Evolutionary conservation across 2,329 filamentous ascomycete species (phyloP).

Genomic region (Eurotiales sp.): DNA sequence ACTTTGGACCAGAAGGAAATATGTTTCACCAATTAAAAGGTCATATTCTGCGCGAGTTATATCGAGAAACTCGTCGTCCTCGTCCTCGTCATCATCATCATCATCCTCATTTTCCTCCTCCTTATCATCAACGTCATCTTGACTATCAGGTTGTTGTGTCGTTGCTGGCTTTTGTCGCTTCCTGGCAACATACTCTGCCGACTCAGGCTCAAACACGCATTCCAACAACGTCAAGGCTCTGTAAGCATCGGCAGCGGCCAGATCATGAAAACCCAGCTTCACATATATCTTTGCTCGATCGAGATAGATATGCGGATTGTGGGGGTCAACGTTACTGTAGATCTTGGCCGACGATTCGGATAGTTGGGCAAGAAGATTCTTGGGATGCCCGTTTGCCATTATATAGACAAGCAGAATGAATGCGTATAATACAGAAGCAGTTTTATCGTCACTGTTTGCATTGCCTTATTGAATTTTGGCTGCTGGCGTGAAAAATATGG

Average conservation of each 20-base stretch:
- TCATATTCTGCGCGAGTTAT: slow-evolving; percentile 34
- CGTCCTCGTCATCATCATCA: slow-evolving; percentile 34
- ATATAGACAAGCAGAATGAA: no score
- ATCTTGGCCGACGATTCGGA: not conserved
- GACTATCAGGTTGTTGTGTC: no score
- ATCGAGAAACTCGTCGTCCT: slow-evolving; percentile 40
- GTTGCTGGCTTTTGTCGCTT: slow-evolving; percentile 37
- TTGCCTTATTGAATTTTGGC: no score
- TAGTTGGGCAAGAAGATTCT: not conserved
- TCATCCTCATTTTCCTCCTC: slow-evolving; percentile 18
- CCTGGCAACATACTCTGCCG: slow-evolving; percentile 76
- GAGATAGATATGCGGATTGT: slow-evolving; percentile 40
- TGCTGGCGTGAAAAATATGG: no score
- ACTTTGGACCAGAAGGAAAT: slow-evolving; percentile 34
- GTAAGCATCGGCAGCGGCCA: slow-evolving; percentile 87
- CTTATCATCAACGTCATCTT: no score
- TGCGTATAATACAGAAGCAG: no score
- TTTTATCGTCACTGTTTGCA: no score
- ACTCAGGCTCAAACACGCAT: slow-evolving; percentile 67
- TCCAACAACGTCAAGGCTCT: slow-evolving; percentile 83
- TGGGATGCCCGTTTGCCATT: not conserved
- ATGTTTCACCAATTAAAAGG: slow-evolving; percentile 32
- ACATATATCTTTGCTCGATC: slow-evolving; percentile 66
- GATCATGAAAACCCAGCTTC: slow-evolving; percentile 78
- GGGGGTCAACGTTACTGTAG: slow-evolving; percentile 27